Base-by-base conservation (phyloP, 495 filamentous ascomycete genomes). In the Xylaria intraflava region DNA sequence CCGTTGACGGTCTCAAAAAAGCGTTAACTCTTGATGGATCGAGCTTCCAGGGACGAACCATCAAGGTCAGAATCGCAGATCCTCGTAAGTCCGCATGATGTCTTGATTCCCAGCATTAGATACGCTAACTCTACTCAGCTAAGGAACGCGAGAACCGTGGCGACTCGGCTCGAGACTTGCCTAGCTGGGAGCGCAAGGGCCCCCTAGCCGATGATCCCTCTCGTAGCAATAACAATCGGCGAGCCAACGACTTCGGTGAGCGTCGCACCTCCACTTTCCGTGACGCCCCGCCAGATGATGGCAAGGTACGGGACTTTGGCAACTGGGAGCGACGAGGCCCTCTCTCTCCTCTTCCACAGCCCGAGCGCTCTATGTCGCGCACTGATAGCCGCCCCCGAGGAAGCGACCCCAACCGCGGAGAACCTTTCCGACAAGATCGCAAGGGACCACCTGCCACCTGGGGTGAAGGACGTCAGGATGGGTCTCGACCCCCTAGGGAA, bases 321-420 rank as follows among this genome's bases (percentile, higher is more conserved):
- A 93, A 90, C 72, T 98, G 93, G 93, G 92, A 96, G 69, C 87
- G 93, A 50, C 92, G 90, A 62, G 94, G 93, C 20, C 93, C 94
- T 24, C 78, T 96, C 40, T 87, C 91, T 38, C 88, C 91, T 9
- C 68, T 79, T 19, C 69, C 85, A 12, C 69, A 68, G 27, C 65
- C 77, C 33, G 78, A 84, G 56, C 78, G 76, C 35, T 65, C 73
- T 11, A 65, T 74, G 53, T 73, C 74, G 45, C 75, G 86, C 50
- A 87, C 89, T 59, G 83, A 82, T 43, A 85, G 87, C 49, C 84
- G 88, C 38, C 79, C 84, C 49, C 74, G 80, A 54, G 82, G 75
- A 67, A 80, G 79, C 50, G 88, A 92, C 80, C 81, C 55, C 65
- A 65, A 64, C 45, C 71, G 70, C 2, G 62, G 63, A 38, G 73